A percentile compares a stretch with the other conserved stretches of the same genome.
Evolutionary conservation across 306 rosid species (phyloP).

Genomic region (Trichosanthes cucumerina): DNA sequence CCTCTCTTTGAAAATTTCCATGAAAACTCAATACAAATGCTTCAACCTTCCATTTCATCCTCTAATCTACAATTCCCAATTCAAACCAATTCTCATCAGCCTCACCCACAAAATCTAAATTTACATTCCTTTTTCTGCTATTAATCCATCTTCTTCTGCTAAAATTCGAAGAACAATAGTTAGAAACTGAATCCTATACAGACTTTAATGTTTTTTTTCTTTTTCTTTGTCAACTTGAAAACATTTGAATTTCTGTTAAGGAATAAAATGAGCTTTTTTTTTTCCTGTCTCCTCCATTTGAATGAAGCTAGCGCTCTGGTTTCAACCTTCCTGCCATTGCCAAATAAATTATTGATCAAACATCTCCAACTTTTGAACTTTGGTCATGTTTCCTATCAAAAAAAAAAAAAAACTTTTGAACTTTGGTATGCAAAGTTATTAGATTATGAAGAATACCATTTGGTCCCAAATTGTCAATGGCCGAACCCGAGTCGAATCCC

Average conservation of each 20-base stretch:
- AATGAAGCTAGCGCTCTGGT: slow-evolving; percentile 38
- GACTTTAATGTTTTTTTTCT: not conserved
- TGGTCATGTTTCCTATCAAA: too few species aligned
- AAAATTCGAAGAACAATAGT: slow-evolving; percentile 64
- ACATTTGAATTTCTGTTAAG: slow-evolving; percentile 22
- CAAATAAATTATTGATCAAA: not conserved
- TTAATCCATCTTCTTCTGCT: slow-evolving; percentile 68
- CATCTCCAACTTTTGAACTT: not conserved
- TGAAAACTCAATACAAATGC: slow-evolving; percentile 22
- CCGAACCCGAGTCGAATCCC: slow-evolving; percentile 64
- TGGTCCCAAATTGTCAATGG: slow-evolving; percentile 64
- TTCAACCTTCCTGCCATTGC: slow-evolving; percentile 63
- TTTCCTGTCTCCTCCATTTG: slow-evolving; percentile 1
- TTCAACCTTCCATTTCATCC: slow-evolving; percentile 26
- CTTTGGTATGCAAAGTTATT: not conserved
- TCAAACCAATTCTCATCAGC: slow-evolving; percentile 30
- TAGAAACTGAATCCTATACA: slow-evolving; percentile 78
- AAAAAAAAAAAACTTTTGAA: not conserved
- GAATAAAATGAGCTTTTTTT: slow-evolving; percentile 12
- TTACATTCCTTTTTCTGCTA: slow-evolving; percentile 21
- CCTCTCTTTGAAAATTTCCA: slow-evolving; percentile 12
- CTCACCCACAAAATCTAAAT: slow-evolving; percentile 27
- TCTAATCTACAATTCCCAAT: slow-evolving; percentile 32
- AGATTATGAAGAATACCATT: slow-evolving; percentile 38
- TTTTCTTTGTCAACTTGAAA: slow-evolving; percentile 33